Percentiles rank a stretch among this genome's conserved stretches.
Conservation (phyloP, 495 filamentous ascomycete genomes). For the Thermothielavioides terrestris region DNA sequence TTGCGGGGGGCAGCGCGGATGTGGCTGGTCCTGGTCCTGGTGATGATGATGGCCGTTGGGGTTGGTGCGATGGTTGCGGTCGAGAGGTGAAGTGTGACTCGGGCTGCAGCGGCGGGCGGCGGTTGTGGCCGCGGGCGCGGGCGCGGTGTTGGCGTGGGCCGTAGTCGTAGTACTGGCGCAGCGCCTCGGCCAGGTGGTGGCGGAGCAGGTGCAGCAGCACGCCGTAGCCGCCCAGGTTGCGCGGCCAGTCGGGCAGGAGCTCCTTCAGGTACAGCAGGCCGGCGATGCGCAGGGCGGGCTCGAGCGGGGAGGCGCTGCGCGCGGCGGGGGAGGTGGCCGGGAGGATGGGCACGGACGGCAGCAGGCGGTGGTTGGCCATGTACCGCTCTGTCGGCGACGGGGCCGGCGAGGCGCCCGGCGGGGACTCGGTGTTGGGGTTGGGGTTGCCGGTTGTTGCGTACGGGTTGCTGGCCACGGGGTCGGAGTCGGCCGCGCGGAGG, state of each 20-base stretch:
- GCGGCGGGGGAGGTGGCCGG: neutral
- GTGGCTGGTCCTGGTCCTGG: neutral
- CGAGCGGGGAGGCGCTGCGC: slow-evolving; percentile 7
- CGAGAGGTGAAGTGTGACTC: neutral
- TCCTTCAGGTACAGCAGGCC: slow-evolving; percentile 22
- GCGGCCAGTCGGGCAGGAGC: slow-evolving; percentile 21
- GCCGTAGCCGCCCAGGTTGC: slow-evolving; percentile 22
- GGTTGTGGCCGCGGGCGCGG: neutral
- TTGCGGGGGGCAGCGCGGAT: neutral
- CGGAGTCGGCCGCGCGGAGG: slow-evolving; percentile 6
- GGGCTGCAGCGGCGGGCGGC: no score
- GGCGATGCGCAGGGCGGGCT: slow-evolving; percentile 20
- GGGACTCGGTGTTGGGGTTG: neutral
- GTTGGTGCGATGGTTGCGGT: neutral
- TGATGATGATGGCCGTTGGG: neutral
- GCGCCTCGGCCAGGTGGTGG: slow-evolving; percentile 2
- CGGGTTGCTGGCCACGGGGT: neutral
- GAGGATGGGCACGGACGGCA: slow-evolving; percentile 3
- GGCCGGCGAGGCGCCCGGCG: no score
- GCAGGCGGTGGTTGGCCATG: slow-evolving; percentile 17
- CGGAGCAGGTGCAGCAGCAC: slow-evolving; percentile 17
- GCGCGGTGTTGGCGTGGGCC: neutral
- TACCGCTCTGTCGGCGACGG: slow-evolving; percentile 9
- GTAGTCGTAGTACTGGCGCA: neutral
- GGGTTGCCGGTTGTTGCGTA: neutral